Conservation (phyloP, 352 stramenopile species). For the Pythium plurisporium region DNA sequence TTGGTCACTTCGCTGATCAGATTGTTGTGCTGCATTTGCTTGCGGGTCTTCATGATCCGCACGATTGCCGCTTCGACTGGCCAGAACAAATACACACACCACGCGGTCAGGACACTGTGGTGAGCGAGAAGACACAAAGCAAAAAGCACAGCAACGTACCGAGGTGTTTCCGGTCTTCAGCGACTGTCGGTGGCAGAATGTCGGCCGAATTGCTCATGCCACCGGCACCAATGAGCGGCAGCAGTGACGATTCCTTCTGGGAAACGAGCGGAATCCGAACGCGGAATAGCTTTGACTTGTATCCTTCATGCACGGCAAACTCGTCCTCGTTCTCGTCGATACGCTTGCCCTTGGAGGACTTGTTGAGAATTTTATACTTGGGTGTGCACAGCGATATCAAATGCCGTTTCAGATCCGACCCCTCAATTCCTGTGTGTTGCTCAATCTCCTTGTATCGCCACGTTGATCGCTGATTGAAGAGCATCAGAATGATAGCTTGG, state of each 20-base stretch:
- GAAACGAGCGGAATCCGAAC: slow-evolving; percentile 83
- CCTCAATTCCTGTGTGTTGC: slow-evolving; percentile 86
- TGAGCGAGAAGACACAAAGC: too few relatives aligned
- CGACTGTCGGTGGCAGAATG: slow-evolving; percentile 86
- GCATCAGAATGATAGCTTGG: slow-evolving; percentile 97
- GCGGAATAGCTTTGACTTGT: slow-evolving; percentile 91
- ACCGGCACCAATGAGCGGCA: slow-evolving; percentile 29
- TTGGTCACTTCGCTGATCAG: slow-evolving; percentile 89
- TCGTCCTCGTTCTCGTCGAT: slow-evolving; percentile 93
- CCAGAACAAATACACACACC: not conserved
- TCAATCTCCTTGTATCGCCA: slow-evolving; percentile 89
- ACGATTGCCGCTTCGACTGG: slow-evolving; percentile 91
- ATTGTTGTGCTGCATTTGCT: slow-evolving; percentile 90
- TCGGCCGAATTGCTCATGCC: slow-evolving; percentile 52
- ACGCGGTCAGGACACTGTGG: too few relatives aligned
- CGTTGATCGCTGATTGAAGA: slow-evolving; percentile 92
- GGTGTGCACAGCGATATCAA: slow-evolving; percentile 97
- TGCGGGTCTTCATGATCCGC: slow-evolving; percentile 95
- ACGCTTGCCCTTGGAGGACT: slow-evolving; percentile 96
- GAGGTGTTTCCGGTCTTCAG: slow-evolving; percentile 95
- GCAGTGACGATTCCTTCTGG: slow-evolving; percentile 70
- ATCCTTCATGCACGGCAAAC: slow-evolving; percentile 94
- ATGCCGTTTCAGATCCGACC: slow-evolving; percentile 89
- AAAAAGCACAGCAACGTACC: slow-evolving; percentile 23
- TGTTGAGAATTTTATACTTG: slow-evolving; percentile 96